A percentile compares a stretch with the other conserved stretches of the same genome.
Conservation (phyloP, 352 stramenopile genomes). For the Globisporangium carolinianum region DNA sequence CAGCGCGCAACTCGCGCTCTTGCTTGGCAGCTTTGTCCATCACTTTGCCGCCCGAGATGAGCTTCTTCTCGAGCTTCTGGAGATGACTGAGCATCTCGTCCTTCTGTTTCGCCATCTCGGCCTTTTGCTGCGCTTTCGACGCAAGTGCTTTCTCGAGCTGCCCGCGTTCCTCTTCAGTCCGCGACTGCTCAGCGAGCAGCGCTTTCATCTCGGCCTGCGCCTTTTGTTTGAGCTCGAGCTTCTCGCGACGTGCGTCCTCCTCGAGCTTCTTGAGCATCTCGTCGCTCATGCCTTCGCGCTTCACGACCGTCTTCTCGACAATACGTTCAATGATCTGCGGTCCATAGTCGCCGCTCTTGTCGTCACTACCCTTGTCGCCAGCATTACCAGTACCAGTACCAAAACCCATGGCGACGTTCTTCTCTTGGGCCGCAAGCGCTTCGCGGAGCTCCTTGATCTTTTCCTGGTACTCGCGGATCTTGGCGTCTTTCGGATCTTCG, state of each 20-base stretch:
- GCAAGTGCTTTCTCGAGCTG: slow-evolving; percentile 82
- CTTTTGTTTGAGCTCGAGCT: slow-evolving; percentile 61
- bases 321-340: slow-evolving; percentile 66
- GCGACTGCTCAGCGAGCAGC: slow-evolving; percentile 74
- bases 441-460: slow-evolving; percentile 93
- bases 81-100: slow-evolving; percentile 89
- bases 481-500: slow-evolving; percentile 97
- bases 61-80: slow-evolving; percentile 53
- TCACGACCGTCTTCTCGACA: slow-evolving; percentile 77
- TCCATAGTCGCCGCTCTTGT: slow-evolving; percentile 31
- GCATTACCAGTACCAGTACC: slow-evolving; percentile 4
- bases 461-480: slow-evolving; percentile 96
- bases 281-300: slow-evolving; percentile 64
- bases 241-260: slow-evolving; percentile 68
- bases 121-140: slow-evolving; percentile 76
- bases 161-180: slow-evolving; percentile 85
- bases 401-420: slow-evolving; percentile 20
- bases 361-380: slow-evolving; percentile 5
- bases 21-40: slow-evolving; percentile 93
- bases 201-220: slow-evolving; percentile 80
- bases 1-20: slow-evolving; percentile 86
- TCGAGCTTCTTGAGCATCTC: slow-evolving; percentile 74
- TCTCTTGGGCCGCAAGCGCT: slow-evolving; percentile 51
- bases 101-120: slow-evolving; percentile 83
- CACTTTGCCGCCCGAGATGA: slow-evolving; percentile 92